Evolutionary conservation across 192 early-diverging fungal genomes (phyloP).

Genomic region (Backusella mclennaniae): DNA sequence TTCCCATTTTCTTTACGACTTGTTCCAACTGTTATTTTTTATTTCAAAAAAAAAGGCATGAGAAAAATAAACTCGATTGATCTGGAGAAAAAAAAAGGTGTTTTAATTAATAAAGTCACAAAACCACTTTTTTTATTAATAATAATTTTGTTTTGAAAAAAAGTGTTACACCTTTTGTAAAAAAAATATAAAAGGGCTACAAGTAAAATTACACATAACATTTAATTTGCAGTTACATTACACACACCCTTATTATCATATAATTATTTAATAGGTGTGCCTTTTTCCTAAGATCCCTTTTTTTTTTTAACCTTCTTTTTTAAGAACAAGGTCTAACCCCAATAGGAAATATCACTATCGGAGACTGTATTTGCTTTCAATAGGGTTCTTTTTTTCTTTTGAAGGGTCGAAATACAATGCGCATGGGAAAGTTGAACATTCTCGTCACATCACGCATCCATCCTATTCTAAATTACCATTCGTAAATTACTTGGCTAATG

Average conservation of each 20-base stretch:
- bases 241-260: neutral
- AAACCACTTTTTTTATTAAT: neutral
- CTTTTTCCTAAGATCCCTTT: neutral
- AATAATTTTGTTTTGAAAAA: neutral
- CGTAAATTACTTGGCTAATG: neutral
- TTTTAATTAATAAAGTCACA: neutral
- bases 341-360: neutral
- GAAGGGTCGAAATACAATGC: neutral
- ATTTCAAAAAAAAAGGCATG: neutral
- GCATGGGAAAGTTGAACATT: neutral
- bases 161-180: neutral
- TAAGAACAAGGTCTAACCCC: neutral
- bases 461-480: neutral
- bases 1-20: neutral
- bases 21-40: neutral
- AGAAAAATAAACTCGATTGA: neutral
- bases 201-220: neutral
- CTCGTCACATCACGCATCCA: neutral
- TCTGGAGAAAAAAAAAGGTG: neutral
- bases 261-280: neutral
- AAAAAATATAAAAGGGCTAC: neutral
- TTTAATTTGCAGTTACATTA: neutral
- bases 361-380: neutral
- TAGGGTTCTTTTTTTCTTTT: neutral
- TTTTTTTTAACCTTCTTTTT: neutral